Evolutionary conservation across 768 basidiomycete species (phyloP).

Genomic region (Phaffia australis): DNA sequence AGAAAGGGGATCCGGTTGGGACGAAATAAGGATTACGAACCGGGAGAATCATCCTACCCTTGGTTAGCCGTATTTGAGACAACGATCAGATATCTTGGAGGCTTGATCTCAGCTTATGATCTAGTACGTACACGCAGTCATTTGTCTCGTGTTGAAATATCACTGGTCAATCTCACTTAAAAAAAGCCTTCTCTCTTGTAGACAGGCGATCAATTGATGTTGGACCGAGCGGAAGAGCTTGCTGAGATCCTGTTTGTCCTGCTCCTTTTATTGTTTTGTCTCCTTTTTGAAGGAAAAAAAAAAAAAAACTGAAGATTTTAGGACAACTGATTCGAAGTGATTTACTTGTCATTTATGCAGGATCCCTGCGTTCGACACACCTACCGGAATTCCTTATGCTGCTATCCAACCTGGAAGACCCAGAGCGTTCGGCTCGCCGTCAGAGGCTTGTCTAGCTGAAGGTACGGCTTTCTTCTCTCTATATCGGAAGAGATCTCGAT

Average conservation of each 20-base stretch:
- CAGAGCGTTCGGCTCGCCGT: neutral
- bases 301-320: neutral
- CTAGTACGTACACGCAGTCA: neutral
- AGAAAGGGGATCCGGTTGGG: neutral
- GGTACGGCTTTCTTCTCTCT: constrained; percentile 16
- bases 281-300: neutral
- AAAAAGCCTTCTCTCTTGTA: constrained; percentile 21
- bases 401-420: constrained; percentile 36
- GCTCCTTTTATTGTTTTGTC: too few species aligned
- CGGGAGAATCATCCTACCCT: neutral
- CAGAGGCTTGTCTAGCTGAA: constrained; percentile 23
- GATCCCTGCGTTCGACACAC: constrained; percentile 36
- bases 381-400: constrained; percentile 35
- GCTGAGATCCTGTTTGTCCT: constrained; percentile 35
- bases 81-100: constrained; percentile 42
- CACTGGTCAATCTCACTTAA: neutral
- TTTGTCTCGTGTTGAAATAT: neutral
- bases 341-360: neutral
- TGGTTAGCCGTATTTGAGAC: constrained; percentile 40
- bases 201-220: constrained; percentile 39
- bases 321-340: neutral
- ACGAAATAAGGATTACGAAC: neutral
- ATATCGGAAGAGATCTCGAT: neutral
- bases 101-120: constrained; percentile 40
- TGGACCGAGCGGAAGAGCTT: constrained; percentile 40